Percentiles rank a stretch among this genome's conserved stretches.
phyloP scores from a whole-genome alignment of 352 stramenopile species.

The Phytophthora macrochlamydospora region DNA sequence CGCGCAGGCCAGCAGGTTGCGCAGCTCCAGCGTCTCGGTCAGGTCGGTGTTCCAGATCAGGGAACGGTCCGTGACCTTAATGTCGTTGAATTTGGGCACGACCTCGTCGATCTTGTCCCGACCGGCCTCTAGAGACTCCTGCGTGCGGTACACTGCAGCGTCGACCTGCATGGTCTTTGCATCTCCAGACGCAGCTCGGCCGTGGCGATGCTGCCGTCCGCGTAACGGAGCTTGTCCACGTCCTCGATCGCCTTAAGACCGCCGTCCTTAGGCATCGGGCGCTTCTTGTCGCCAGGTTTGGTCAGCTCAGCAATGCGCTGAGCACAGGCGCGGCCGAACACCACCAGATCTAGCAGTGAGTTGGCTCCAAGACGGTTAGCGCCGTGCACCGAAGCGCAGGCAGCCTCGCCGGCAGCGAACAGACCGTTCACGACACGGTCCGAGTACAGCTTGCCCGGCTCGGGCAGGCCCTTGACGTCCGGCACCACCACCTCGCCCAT shows the following conservation, averaged over 20 bases:
- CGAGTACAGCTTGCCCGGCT: constrained; percentile 77
- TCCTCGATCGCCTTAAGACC: constrained; percentile 88
- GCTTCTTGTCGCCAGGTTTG: constrained; percentile 90
- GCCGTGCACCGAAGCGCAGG: constrained; percentile 95
- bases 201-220: constrained; percentile 78
- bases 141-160: constrained; percentile 61
- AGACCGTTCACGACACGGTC: constrained; percentile 95
- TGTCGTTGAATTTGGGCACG: constrained; percentile 91
- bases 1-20: constrained; percentile 93
- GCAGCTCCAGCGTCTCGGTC: constrained; percentile 96
- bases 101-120: constrained; percentile 88
- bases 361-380: constrained; percentile 95
- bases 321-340: constrained; percentile 95
- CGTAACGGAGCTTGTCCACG: constrained; percentile 92
- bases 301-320: constrained; percentile 94
- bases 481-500: constrained; percentile 92
- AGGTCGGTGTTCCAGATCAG: constrained; percentile 98
- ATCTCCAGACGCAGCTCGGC: constrained; percentile 83
- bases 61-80: constrained; percentile 94
- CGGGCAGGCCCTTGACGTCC: constrained; percentile 58
- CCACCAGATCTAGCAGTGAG: constrained; percentile 97
- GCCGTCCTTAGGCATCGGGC: constrained; percentile 79
- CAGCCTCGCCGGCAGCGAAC: constrained; percentile 95
- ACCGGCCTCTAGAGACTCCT: constrained; percentile 82
- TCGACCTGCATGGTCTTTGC: constrained; percentile 64